phyloP scores from a whole-genome alignment of 2,329 filamentous ascomycete species.

The Neobulgaria alba region DNA sequence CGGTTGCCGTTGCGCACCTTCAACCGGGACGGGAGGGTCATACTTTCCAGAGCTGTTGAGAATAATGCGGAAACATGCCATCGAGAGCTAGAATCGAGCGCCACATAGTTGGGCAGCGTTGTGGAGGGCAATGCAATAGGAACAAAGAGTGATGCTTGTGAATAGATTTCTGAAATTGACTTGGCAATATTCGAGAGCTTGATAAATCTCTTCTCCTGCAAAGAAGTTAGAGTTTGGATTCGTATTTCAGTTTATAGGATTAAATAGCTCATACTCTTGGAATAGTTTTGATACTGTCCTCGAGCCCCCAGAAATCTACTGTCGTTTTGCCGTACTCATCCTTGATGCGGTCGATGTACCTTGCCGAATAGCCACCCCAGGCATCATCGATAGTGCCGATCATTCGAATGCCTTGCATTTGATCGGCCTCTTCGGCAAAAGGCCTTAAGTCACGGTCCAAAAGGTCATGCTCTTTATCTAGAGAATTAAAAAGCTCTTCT shows the following conservation, averaged over 20 bases:
- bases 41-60: slow-evolving; percentile 67
- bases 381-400: slow-evolving; percentile 66
- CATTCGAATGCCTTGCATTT: slow-evolving; percentile 79
- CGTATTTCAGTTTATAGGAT: too few relatives aligned
- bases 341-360: slow-evolving; percentile 66
- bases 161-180: slow-evolving; percentile 58
- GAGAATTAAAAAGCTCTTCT: slow-evolving; percentile 61
- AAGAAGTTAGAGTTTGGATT: background rate
- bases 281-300: slow-evolving; percentile 48
- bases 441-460: slow-evolving; percentile 83
- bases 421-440: slow-evolving; percentile 89
- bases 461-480: slow-evolving; percentile 76
- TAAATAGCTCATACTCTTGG: slow-evolving; percentile 38
- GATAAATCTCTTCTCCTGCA: slow-evolving; percentile 51
- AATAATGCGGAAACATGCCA: slow-evolving; percentile 80
- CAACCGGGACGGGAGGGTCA: slow-evolving; percentile 68
- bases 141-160: slow-evolving; percentile 67
- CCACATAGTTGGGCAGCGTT: slow-evolving; percentile 47
- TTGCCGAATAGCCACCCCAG: slow-evolving; percentile 69
- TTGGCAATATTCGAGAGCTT: slow-evolving; percentile 67
- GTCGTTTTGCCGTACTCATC: slow-evolving; percentile 88
- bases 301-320: slow-evolving; percentile 80
- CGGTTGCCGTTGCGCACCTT: slow-evolving; percentile 36
- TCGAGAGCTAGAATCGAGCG: slow-evolving; percentile 51
- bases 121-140: slow-evolving; percentile 59